Evolutionary conservation across 2,329 filamentous ascomycete species (phyloP).

Genomic region (Calonectria crousiana): DNA sequence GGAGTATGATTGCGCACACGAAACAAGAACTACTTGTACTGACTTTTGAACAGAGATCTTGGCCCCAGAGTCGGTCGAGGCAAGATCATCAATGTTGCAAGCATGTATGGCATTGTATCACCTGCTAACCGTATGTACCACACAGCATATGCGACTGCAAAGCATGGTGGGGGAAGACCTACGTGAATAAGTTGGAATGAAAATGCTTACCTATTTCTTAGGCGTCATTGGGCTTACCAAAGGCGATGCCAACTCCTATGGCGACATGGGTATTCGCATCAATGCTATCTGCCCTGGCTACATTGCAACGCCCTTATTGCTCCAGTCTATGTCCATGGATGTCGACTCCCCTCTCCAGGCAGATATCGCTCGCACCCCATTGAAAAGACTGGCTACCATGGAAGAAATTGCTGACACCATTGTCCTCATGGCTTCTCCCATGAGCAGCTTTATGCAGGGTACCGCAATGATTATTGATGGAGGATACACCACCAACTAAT

Average conservation of each 20-base stretch:
- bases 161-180: constrained; percentile 55
- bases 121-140: constrained; percentile 50
- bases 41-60: constrained; percentile 44
- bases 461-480: constrained; percentile 61
- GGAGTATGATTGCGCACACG: constrained; percentile 46
- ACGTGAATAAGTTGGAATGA: no score
- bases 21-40: neutral
- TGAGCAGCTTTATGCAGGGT: constrained; percentile 67
- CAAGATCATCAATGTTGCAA: constrained; percentile 66
- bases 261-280: constrained; percentile 64
- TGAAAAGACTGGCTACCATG: constrained; percentile 59
- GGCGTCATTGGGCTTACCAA: constrained; percentile 64
- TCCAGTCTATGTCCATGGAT: constrained; percentile 37
- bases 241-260: constrained; percentile 66
- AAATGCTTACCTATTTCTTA: neutral
- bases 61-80: constrained; percentile 58
- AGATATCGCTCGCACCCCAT: constrained; percentile 59
- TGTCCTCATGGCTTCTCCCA: constrained; percentile 62
- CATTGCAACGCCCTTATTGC: constrained; percentile 56
- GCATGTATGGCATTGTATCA: constrained; percentile 63
- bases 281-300: constrained; percentile 72
- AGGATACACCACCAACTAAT: constrained; percentile 50
- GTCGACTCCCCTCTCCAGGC: constrained; percentile 47
- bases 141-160: constrained; percentile 63
- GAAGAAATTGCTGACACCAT: constrained; percentile 68